These are phyloP conservation scores for Antitrichia curtipendula DNA, from an alignment of 225 moss, liverwort and hornwort species.

Conservation along the genomic window DNA sequence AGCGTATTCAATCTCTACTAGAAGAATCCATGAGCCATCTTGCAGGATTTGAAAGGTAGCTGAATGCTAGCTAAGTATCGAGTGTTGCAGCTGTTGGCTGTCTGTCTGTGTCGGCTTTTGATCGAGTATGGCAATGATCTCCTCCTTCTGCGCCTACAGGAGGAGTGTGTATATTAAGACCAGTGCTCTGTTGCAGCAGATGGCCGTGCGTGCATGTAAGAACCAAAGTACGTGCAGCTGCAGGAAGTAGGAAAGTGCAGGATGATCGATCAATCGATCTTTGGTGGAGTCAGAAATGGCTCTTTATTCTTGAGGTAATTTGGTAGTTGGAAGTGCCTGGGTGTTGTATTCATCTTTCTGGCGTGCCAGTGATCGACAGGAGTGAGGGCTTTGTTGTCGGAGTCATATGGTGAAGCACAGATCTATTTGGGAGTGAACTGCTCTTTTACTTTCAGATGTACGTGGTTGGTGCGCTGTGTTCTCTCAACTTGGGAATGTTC, in stretches of 20 bases:
- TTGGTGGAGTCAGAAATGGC: background rate
- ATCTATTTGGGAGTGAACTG: background rate
- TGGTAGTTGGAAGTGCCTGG: background rate
- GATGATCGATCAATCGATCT: background rate
- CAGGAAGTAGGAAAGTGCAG: background rate
- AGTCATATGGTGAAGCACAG: background rate
- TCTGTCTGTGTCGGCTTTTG: background rate
- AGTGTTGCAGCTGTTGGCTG: background rate
- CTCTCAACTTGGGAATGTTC: background rate
- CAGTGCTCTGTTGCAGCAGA: background rate
- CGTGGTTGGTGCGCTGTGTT: no score
- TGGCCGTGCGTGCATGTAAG: conserved; percentile 14
- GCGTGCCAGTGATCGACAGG: background rate
- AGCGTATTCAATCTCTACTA: background rate
- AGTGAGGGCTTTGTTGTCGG: background rate
- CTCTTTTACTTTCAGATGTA: background rate
- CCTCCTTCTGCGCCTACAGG: background rate
- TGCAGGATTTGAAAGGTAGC: background rate
- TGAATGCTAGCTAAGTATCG: background rate
- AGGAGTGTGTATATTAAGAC: background rate
- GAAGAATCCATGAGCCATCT: background rate
- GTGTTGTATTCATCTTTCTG: background rate
- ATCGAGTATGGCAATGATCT: background rate
- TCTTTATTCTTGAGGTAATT: background rate
- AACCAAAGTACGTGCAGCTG: background rate